Evolutionary conservation across 169 alveolate species (phyloP), one percentile per base, ranked within the genome.

Genomic region (Blepharisma undulans): DNA sequence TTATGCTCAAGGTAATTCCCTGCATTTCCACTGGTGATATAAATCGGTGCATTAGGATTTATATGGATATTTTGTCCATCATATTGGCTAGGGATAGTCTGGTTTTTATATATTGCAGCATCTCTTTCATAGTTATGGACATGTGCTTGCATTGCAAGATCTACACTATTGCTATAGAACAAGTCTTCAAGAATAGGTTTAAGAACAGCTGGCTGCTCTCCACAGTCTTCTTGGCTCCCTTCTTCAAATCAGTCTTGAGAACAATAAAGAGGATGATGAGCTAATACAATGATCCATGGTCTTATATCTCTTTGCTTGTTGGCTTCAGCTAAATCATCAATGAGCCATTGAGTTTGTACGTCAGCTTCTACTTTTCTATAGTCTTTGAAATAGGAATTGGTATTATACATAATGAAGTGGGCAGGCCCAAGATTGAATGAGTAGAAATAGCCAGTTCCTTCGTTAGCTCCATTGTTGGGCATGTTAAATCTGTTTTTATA

Each of bases 121-220:
- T 60, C 36, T 86, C 91, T 86, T 33, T 86, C 91, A 72, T 86
- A 86, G 29, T 86, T 27, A 72, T 86, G 91, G 30, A 86, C 84
- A 32, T 86, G 91, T 2, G 91, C 91, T 8, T 86, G 84, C 34
- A 86, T 25, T 21, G 72, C 61, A 34, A 86, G 36, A 27, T 86
- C 91, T 7, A 86, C 91, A 22, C 34, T 27, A 4, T 86, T 19
- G 5, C 72, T 27, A 30, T 86, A 66, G 61, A 86, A 36, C 84
- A 86, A 71, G 16, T 86, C 84, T 72, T 86, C 91, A 27, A 86
- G 84, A 30, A 25, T 21, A 0, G 34, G 29, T 27, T 85, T 86
- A 22, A 86, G 29, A 10, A 72, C 84, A 25, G 34, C 29, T 6
- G 91, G 27, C 8, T 72, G 61, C 29, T n/a, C 91, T 71, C 60